Base-by-base conservation (phyloP, 2,329 filamentous ascomycete species). In the Aureobasidium melanogenum region DNA sequence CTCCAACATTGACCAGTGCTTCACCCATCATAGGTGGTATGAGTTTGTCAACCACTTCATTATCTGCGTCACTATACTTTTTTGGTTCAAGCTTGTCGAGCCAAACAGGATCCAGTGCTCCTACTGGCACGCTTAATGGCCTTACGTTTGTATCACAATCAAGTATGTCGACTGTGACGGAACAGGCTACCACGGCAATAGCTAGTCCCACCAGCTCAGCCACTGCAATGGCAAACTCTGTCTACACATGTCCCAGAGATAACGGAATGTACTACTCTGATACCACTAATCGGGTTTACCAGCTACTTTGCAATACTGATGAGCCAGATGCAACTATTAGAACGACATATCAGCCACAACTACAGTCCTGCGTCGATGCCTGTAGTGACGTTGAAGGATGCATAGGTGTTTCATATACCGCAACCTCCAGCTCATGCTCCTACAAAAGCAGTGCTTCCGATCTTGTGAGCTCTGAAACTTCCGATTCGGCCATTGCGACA, bases 201-300 rank as follows among this genome's bases (percentile, higher is more conserved):
- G 46, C 46, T 19, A 32, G 28, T 5, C 38, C 24, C 44, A 12
- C 19, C 63, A 8, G 55, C 65, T 5, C 32, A 32, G 66, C 65
- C 28, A 64, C 67, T 0, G 15, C 64, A 5, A 34, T 39, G 3
- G 28, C 57, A 9, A 61, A 67, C 3, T 39, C 67, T 17, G 61
- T 69, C 56, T 58, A 51, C 22, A n/a, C 41, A 9, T 70, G 69
- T 55, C 68, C 69, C 1, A 38, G 22, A 15, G 68, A 69, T 36
- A 61, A 67, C n/a, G 65, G 64, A n/a, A 56, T 67, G 9, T 58
- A 61, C 14, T 70, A 70, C 48, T 60, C 69, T 28, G 63, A 66
- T 2, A 58, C 69, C 3, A 52, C 62, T 0, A 64, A 64, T 26
- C 62, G 66, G 50, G 64, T 66, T 26, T 70, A 66, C 55, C 43